Percentiles rank a stretch among this genome's conserved stretches.
Evolutionary conservation across 2,329 filamentous ascomycete species (phyloP).

Genomic region (Pyrenochaeta sp.): DNA sequence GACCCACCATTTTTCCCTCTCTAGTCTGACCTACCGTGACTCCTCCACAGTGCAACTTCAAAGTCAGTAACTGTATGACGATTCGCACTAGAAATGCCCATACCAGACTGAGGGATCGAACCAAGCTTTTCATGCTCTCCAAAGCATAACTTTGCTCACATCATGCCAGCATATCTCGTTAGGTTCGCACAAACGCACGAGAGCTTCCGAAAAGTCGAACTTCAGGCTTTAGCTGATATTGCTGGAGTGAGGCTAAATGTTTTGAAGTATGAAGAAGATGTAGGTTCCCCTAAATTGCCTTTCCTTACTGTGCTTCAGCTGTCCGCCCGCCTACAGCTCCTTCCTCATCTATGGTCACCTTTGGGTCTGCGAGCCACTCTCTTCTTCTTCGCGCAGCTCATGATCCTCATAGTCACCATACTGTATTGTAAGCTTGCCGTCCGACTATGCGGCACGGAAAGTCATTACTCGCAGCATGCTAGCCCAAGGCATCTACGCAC

Average conservation of each 20-base stretch:
- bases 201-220: constrained; percentile 86
- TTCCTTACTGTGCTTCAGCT: neutral
- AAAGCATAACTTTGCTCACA: neutral
- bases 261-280: constrained; percentile 76
- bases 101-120: constrained; percentile 25
- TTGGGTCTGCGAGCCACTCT: constrained; percentile 4
- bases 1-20: constrained; percentile 23
- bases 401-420: constrained; percentile 76
- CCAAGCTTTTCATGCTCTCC: too few relatives aligned
- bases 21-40: constrained; percentile 19
- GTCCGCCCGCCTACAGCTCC: neutral
- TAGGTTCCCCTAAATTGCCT: constrained; percentile 57
- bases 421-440: constrained; percentile 74
- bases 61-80: neutral
- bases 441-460: constrained; percentile 69
- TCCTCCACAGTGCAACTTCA: constrained; percentile 9
- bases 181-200: constrained; percentile 91
- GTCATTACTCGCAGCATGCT: constrained; percentile 82
- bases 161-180: constrained; percentile 76
- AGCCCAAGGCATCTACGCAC: constrained; percentile 82
- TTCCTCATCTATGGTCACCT: neutral
- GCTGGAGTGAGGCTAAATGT: constrained; percentile 74
- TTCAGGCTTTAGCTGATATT: constrained; percentile 78
- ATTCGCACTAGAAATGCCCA: constrained; percentile 20
- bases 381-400: constrained; percentile 1